Conservation (phyloP, 2,329 filamentous ascomycete genomes). For the Aspergillus aculeatus region DNA sequence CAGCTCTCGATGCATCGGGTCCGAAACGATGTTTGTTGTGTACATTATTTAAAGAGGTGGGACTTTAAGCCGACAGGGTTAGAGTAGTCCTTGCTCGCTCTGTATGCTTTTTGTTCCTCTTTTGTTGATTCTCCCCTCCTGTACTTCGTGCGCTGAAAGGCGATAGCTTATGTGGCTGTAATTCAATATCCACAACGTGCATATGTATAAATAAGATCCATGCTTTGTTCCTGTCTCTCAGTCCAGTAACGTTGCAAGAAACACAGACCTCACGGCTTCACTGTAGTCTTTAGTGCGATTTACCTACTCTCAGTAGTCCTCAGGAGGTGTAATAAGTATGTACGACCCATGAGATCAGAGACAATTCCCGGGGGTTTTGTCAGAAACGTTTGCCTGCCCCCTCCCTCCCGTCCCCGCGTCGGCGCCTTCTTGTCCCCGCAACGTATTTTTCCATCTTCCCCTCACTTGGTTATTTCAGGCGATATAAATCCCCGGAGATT, state of each 20-base stretch:
- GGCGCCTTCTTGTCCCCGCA: slow-evolving; percentile 8
- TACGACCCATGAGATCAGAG: no score
- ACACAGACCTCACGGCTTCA: no score
- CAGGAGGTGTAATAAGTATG: no score
- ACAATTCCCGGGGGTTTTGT: no score
- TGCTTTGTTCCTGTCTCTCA: no score
- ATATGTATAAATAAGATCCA: not conserved
- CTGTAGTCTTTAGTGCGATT: no score
- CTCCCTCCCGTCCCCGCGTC: not conserved
- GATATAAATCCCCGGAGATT: not conserved
- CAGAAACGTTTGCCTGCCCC: no score
- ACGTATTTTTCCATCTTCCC: not conserved
- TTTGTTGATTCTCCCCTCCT: slow-evolving; percentile 23
- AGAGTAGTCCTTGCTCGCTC: not conserved
- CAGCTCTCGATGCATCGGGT: not conserved
- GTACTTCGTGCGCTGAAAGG: slow-evolving; percentile 16
- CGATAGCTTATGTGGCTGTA: slow-evolving; percentile 8
- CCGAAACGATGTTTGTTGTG: slow-evolving; percentile 3
- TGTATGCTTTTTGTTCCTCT: not conserved
- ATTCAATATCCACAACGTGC: not conserved
- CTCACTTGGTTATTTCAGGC: not conserved
- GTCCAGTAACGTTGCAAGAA: no score
- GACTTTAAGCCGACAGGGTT: not conserved
- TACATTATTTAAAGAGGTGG: slow-evolving; percentile 13
- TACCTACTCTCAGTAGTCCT: no score